These are phyloP conservation scores for Pseudozyma tsukubaensis DNA, from an alignment of 1,284 basidiomycete genomes.

Conservation along the genomic window DNA sequence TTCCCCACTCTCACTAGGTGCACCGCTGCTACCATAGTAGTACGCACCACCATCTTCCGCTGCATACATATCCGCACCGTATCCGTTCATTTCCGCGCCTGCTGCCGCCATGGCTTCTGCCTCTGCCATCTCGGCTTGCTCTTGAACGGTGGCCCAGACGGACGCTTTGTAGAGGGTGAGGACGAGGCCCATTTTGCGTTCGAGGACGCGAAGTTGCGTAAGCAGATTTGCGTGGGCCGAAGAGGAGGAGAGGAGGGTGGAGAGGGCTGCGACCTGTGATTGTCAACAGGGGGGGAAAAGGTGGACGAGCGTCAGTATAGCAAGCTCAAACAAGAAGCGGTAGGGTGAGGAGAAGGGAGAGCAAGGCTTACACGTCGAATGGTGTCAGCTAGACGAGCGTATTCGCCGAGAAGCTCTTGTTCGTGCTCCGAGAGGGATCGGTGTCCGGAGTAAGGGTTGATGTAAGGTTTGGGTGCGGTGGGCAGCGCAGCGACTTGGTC, in stretches of 20 bases:
- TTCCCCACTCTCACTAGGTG: constrained; percentile 12
- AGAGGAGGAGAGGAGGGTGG: constrained; percentile 70
- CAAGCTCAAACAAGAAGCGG: constrained; percentile 39
- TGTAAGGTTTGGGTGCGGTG: constrained; percentile 32
- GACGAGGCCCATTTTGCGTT: constrained; percentile 91
- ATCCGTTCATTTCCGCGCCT: constrained; percentile 21
- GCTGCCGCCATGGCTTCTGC: constrained; percentile 47
- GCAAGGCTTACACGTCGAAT: constrained; percentile 55
- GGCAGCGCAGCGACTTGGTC: constrained; percentile 44
- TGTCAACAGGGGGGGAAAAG: constrained; percentile 47
- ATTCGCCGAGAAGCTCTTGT: constrained; percentile 63
- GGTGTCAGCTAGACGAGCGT: constrained; percentile 62
- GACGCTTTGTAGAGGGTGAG: constrained; percentile 85
- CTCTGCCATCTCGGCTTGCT: constrained; percentile 76
- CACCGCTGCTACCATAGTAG: constrained; percentile 8
- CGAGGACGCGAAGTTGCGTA: constrained; percentile 81
- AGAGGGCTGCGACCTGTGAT: constrained; percentile 66
- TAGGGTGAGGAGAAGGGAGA: not conserved
- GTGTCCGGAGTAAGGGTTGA: constrained; percentile 64
- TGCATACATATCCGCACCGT: constrained; percentile 27
- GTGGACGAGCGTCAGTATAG: too few relatives aligned
- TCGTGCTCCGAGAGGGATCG: constrained; percentile 53
- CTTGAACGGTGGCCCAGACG: constrained; percentile 92
- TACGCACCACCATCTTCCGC: constrained; percentile 13
- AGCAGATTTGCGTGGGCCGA: constrained; percentile 81